Evolutionary conservation across 1,139 yeast species (phyloP), one percentile per base, ranked within the genome.

Genomic region (Meyerozyma athensensis): DNA sequence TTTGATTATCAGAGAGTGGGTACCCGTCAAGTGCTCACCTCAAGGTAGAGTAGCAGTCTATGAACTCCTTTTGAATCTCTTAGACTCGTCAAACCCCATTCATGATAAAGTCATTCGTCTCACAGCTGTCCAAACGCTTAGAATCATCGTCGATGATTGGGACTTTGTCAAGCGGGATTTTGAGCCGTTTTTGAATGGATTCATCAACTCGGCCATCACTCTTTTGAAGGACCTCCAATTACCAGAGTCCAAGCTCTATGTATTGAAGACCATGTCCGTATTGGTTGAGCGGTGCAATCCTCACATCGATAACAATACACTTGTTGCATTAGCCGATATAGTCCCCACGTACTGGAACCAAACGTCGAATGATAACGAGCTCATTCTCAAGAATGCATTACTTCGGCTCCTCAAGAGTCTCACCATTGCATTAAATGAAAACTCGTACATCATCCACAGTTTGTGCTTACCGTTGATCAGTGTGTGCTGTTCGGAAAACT

Each of bases 131-230:
- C 85, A 82, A 50, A 77, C 90, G 0, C 61, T 89, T 12, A 72
- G 80, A 44, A 69, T 76, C 19, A 71, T 85, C 35, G 68, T 89
- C 20, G 92, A 86, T 43, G 97, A 87, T 48, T 87, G 95, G 89
- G 92, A 85, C 44, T 89, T 90, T 54, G 72, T 79, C 31, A 79
- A 85, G 42, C 65, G 63, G 9, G 77, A 69, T 31, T 86, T 92
- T 50, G 63, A 74, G 42, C 89, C 94, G 1, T 87, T 61, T 50
- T 63, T 85, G 39, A 71, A 75, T 26, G 66, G 65, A 2, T 74
- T 77, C 21, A 71, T 86, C 6, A 54, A 61, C 2, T 56, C 73
- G n/a, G 63, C 79, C 32, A 53, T 80, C 12, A 55, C 63, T 14
- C 53, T 83, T 22, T 58, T 79, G 33, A 62, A 68, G 7, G 61